Base-by-base conservation (phyloP, 1,284 basidiomycete genomes). In the Austropuccinia psidii region DNA sequence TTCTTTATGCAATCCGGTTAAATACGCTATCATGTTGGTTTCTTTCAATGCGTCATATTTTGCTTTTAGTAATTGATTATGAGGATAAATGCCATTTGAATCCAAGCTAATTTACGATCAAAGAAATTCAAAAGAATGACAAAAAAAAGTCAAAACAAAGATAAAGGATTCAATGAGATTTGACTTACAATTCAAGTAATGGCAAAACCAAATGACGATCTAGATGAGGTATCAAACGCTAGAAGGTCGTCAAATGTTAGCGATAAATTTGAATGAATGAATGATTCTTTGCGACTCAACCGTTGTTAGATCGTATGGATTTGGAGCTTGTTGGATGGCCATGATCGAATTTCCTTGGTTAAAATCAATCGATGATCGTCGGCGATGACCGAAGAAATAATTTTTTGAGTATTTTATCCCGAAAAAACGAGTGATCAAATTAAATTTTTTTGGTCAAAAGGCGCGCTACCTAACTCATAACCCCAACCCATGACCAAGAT, bases 41-140 rank as follows among this genome's bases (percentile, higher is more conserved):
- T 89, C 90, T 81, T 92, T 95, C 74, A 93, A 91, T 72, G 98
- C 88, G 80, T 98, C 94, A 90, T 97, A 96, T 82, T 93, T 92
- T 27, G 92, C 92, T 65, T 87, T 84, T 74, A 87, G 86, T 72
- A 95, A 87, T 77, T 95, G 87, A 70, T 88, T 84, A 41, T 85
- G 84, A 0, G 89, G 85, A 81, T 93, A 94, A 49, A 89, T 82
- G 45, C 86, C 86, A 15, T 85, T 86, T 78, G 90, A 87, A 39
- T 85, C 85, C 69, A 98, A 87, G 83, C 96, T 92, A 37, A 89
- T 87, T 76, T 98, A 88, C 27, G n/a, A 17, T 5, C 27, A 27
- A 15, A 1, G 33, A 27, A 29, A 9, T n/a, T n/a, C 13, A 60
- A 97, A 84, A 57, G 95, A 93, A 78, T 97, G 7, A 8, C 6